Base-by-base conservation (phyloP, 2,329 filamentous ascomycete genomes). In the Cytospora chrysosperma region DNA sequence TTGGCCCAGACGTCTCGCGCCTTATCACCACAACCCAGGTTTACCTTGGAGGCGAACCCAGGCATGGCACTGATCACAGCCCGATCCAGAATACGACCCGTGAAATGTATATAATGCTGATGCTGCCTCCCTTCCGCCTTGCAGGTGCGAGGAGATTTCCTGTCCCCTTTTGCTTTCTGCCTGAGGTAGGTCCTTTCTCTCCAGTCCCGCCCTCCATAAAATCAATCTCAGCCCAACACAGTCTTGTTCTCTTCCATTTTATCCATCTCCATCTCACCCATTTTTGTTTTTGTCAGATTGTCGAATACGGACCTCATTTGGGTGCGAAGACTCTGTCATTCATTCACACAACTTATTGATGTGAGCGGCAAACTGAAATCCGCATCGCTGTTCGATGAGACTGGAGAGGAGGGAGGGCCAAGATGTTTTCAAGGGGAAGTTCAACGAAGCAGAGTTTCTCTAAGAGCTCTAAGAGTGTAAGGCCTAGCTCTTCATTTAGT, bases 401-500 rank as follows among this genome's bases (percentile, higher is more conserved):
- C 30, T 52, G 27, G 62, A 52, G 40, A 55, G 34, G 30, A 30
- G 50, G 56, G 51, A 34, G 53, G 53, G 58, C 67, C 71, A 76
- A 71, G 30, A 85, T 83, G 83, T 85, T 83, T 70, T 61, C 37
- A 26, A 75, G 77, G 68, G 78, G 77, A 71, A 47, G 72, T 72
- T 37, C 76, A 77, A 26, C 76, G 73, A 34, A 80, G 69, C 76
- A 81, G 76, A 85, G 81, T 74, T 84, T 83, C 64, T 81, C 82
- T 59, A 85, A 83, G 67, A 75, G 78, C 66, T 79, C 82, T 62
- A 83, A 82, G 66, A 69, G 70, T 27, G 77, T 74, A 68, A 84
- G 82, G 68, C 81, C 82, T 5, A 83, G 74, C 69, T 77, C 81
- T 2, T 85, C 83, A 1, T 85, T 86, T 70, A 82, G 77, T 72